Evolutionary conservation across 2,329 filamentous ascomycete species (phyloP), one percentile per base, ranked within the genome.

Genomic region (Hypoxylon rubiginosum): DNA sequence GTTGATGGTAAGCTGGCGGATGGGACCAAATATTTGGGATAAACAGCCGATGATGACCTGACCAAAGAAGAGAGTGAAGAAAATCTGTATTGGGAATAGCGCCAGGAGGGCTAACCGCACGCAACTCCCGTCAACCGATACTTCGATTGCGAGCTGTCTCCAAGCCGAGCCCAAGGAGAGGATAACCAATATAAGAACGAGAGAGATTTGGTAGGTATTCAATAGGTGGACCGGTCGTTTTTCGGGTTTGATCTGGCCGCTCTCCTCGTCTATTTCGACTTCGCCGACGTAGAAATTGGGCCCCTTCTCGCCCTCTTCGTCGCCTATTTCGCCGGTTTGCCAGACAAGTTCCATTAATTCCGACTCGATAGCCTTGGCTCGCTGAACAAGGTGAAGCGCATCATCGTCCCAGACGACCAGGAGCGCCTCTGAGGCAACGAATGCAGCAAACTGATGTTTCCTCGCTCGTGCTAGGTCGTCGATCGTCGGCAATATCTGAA

Each of bases 341-440:
- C 91, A 93, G 1, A 94, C 90, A 1, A 94, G 82, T 72, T 92
- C 87, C 89, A 94, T 92, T 46, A 95, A 82, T 76, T 93, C 90
- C 2, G 87, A 86, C 78, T 95, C 91, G 64, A 95, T 93, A 34
- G 85, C 84, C 74, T 90, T 89, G 48, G 91, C 92, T 59, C 92
- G 84, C 59, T 87, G 81, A 4, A 94, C 83, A 8, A 95, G 81
- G 73, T 93, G 88, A 60, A 90, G 82, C 0, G 92, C 87, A 61
- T 94, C 91, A 70, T 95, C 92, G 70, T 95, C 92, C 92, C 92
- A 96, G 0, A 95, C 91, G 1, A 95, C 82, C 1, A 96, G 81
- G 4, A 94, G 82, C 4, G 88, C 87, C 67, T 92, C 89, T 0
- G 86, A 87, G 1, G 91, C 89, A 45, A 95, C 85, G 75, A 95